phyloP scores from a whole-genome alignment of 169 alveolate genomes.

The Eimeria acervulina region DNA sequence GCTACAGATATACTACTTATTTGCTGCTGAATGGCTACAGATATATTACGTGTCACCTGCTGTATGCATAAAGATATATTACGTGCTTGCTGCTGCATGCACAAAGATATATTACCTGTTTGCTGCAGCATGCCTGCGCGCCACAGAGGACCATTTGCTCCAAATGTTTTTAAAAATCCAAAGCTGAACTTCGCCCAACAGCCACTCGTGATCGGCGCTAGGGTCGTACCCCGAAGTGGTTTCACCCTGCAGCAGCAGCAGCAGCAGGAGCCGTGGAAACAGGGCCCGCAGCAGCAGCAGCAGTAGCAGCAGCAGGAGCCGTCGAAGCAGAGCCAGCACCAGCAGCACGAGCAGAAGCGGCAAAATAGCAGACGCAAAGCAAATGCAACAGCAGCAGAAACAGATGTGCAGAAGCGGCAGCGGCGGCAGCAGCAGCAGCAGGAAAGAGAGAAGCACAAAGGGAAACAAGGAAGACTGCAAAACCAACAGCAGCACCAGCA shows the following conservation, averaged over 20 bases:
- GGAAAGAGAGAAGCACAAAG: too few species aligned
- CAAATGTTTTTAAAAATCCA: conserved; percentile 90
- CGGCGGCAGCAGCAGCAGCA: too few species aligned
- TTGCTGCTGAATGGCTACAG: too few species aligned
- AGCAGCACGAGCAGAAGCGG: too few species aligned
- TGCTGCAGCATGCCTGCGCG: conserved; percentile 85
- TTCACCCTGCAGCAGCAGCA: conserved; percentile 85
- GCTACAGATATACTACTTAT: too few species aligned
- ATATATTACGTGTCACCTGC: background rate
- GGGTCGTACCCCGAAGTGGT: conserved; percentile 89
- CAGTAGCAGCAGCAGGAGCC: background rate
- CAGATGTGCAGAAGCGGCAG: too few species aligned
- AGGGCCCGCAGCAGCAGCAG: background rate
- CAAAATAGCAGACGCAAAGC: too few species aligned
- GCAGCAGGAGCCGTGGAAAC: background rate
- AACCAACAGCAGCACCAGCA: background rate
- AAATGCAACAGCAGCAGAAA: too few species aligned
- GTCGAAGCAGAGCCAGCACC: too few species aligned
- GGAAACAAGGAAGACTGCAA: too few species aligned
- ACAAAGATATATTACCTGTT: conserved; percentile 53
- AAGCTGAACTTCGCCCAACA: conserved; percentile 88
- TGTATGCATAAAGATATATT: background rate
- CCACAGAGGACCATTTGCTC: conserved; percentile 87
- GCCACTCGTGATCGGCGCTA: conserved; percentile 90
- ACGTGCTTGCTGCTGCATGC: background rate